phyloP scores from a whole-genome alignment of 2,329 filamentous ascomycete species.

The Aspergillus sp. region DNA sequence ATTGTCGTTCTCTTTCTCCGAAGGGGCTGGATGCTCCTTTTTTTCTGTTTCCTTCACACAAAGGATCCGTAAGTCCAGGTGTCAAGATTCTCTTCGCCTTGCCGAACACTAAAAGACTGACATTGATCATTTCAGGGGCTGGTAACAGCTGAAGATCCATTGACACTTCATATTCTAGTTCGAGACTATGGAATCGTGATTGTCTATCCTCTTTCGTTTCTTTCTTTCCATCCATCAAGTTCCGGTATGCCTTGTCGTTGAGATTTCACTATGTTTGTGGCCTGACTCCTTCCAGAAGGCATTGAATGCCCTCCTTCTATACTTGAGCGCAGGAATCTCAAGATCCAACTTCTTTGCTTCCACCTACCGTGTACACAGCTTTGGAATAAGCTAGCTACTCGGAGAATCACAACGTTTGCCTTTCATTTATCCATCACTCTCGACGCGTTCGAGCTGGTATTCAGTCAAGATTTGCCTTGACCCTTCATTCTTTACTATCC shows the following conservation, averaged over 20 bases:
- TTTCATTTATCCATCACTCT: constrained; percentile 8
- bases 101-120: constrained; percentile 6
- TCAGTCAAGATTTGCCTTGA: neutral
- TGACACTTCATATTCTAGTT: constrained; percentile 22
- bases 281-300: constrained; percentile 19
- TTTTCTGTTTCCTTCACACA: constrained; percentile 4
- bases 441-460: constrained; percentile 12
- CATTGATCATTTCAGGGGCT: constrained; percentile 13
- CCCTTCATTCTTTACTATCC: neutral
- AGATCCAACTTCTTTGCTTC: constrained; percentile 10
- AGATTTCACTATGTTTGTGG: constrained; percentile 2
- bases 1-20: constrained; percentile 16
- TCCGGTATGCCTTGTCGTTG: constrained; percentile 17
- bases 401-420: constrained; percentile 1
- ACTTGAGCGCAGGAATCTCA: constrained; percentile 20
- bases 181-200: constrained; percentile 23
- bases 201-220: constrained; percentile 18
- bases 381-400: constrained; percentile 1
- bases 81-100: neutral
- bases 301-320: constrained; percentile 31
- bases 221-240: constrained; percentile 11
- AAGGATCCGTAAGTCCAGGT: constrained; percentile 19
- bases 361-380: constrained; percentile 1
- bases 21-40: constrained; percentile 31
- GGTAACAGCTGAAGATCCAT: constrained; percentile 8